Conservation (phyloP, 768 basidiomycete genomes). For the Mycena pura region DNA sequence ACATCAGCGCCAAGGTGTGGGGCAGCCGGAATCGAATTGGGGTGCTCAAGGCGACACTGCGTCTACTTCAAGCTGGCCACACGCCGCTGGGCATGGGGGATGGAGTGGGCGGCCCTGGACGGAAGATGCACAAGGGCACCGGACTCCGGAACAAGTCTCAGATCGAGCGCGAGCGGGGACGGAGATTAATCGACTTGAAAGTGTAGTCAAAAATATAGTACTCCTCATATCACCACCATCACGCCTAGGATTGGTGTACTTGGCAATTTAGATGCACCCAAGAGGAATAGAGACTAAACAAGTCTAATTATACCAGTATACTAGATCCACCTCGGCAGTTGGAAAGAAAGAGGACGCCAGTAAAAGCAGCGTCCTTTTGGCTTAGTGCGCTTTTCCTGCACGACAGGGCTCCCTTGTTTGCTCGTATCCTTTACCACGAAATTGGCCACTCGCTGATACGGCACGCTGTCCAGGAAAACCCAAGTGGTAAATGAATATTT, state of each 20-base stretch:
- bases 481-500: conserved; percentile 21
- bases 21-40: conserved; percentile 87
- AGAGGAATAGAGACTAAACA: no score
- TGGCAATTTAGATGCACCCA: no score
- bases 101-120: conserved; percentile 76
- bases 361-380: conserved; percentile 7
- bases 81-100: conserved; percentile 83
- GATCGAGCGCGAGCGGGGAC: conserved; percentile 83
- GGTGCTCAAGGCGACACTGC: conserved; percentile 85
- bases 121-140: conserved; percentile 74
- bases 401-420: conserved; percentile 9
- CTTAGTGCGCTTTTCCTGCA: conserved; percentile 9
- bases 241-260: no score
- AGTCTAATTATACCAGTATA: no score
- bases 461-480: conserved; percentile 26
- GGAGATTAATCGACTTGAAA: conserved; percentile 74
- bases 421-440: conserved; percentile 16
- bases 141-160: conserved; percentile 73
- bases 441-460: conserved; percentile 8
- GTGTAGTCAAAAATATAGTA: conserved; percentile 50
- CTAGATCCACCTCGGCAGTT: conserved; percentile 5
- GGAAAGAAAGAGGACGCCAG: conserved; percentile 13
- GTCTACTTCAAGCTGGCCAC: conserved; percentile 86
- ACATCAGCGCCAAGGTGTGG: conserved; percentile 94
- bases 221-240: no score